Conservation (phyloP, 139 green algal species). For the Chlamydomonas applanata region DNA sequence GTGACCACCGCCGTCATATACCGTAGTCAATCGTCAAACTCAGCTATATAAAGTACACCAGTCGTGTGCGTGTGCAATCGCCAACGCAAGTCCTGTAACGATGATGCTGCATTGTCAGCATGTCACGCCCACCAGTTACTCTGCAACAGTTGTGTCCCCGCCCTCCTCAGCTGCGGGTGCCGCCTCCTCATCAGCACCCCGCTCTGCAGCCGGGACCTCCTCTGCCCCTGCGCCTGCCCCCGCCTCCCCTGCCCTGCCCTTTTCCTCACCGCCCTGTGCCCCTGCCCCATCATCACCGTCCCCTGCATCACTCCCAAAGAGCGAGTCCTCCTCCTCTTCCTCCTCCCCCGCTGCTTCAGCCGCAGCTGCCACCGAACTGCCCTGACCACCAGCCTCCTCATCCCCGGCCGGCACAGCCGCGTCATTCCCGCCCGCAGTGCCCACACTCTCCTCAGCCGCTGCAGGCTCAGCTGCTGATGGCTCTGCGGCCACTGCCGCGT, state of each 20-base stretch:
- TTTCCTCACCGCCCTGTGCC: too few species aligned
- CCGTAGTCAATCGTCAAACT: too few species aligned
- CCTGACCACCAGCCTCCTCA: constrained; percentile 9
- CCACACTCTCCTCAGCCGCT: background rate
- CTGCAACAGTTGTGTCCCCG: background rate
- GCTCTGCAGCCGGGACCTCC: too few species aligned
- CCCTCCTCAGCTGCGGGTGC: background rate
- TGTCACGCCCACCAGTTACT: background rate
- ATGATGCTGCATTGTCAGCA: too few species aligned
- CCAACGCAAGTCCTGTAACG: too few species aligned
- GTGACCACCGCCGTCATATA: too few species aligned
- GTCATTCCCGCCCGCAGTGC: background rate
- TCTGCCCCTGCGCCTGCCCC: too few species aligned
- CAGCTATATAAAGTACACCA: too few species aligned
- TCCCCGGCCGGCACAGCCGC: background rate
- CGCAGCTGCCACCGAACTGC: constrained; percentile 8
- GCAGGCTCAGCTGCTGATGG: constrained; percentile 3
- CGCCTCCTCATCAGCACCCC: too few species aligned
- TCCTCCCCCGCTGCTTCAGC: background rate
- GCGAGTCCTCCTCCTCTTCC: background rate
- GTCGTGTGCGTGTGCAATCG: too few species aligned
- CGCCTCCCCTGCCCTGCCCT: too few species aligned
- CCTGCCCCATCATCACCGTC: background rate
- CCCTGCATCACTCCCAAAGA: background rate
- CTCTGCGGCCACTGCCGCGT: background rate